Evolutionary conservation across 805 yeast genomes (phyloP).

Genomic region (Ascoidea rubescens): DNA sequence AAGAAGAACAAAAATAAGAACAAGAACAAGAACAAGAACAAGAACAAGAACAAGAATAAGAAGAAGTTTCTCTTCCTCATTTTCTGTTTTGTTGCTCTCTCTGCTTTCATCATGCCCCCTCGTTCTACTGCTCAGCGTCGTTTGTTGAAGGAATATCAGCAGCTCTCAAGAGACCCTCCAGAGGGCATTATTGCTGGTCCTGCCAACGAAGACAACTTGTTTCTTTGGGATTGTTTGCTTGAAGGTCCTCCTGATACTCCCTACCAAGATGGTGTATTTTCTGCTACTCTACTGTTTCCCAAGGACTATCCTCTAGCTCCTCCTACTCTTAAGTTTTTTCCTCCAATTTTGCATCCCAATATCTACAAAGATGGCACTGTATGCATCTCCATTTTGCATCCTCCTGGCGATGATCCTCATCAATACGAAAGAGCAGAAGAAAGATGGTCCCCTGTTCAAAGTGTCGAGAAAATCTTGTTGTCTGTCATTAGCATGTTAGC

Average conservation of each 20-base stretch:
- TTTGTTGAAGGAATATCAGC: constrained; percentile 79
- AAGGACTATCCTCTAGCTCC: constrained; percentile 74
- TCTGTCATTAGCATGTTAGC: constrained; percentile 95
- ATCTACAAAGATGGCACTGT: constrained; percentile 91
- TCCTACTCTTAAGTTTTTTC: constrained; percentile 60
- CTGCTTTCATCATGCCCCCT: constrained; percentile 14
- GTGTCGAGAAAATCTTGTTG: constrained; percentile 88
- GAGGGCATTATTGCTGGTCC: constrained; percentile 97
- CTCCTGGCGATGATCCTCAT: constrained; percentile 96
- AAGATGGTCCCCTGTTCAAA: constrained; percentile 96
- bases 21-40: too few relatives aligned
- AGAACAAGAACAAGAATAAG: too few relatives aligned
- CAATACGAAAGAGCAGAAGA: constrained; percentile 93
- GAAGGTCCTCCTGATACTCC: constrained; percentile 80
- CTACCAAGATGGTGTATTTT: constrained; percentile 79
- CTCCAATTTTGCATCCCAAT: constrained; percentile 86
- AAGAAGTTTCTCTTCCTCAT: too few relatives aligned
- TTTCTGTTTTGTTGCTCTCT: too few relatives aligned
- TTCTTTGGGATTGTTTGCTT: constrained; percentile 71
- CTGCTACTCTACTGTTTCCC: constrained; percentile 62
- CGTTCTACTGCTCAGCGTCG: constrained; percentile 68
- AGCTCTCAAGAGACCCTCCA: constrained; percentile 73
- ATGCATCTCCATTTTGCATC: constrained; percentile 87
- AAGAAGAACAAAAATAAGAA: too few relatives aligned
- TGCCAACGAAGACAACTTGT: constrained; percentile 53